Percentiles rank a stretch among this genome's conserved stretches.
phyloP scores from a whole-genome alignment of 352 stramenopile genomes.

The Pythium dissotocum region DNA sequence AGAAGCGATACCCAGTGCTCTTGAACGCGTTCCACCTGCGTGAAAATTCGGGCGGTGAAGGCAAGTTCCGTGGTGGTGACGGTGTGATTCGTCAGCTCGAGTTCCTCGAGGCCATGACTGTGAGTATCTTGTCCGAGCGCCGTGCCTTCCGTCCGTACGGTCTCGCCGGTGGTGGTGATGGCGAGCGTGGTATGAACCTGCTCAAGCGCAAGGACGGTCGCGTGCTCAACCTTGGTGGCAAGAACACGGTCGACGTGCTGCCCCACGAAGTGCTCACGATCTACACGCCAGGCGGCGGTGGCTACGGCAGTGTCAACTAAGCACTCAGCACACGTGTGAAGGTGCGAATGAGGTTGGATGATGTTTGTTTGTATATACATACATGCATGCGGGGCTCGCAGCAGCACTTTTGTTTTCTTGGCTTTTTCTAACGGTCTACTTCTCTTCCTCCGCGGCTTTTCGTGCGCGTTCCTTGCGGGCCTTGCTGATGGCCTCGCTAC shows the following conservation, averaged over 20 bases:
- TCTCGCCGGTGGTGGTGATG: slow-evolving; percentile 90
- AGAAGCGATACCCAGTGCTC: slow-evolving; percentile 94
- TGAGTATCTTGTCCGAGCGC: slow-evolving; percentile 98
- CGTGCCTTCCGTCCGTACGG: slow-evolving; percentile 95
- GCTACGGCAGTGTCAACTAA: slow-evolving; percentile 69
- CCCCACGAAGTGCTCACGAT: slow-evolving; percentile 95
- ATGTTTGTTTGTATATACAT: slow-evolving; percentile 12
- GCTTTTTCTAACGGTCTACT: slow-evolving; percentile 13
- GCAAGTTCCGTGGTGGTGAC: slow-evolving; percentile 92
- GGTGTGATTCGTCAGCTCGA: slow-evolving; percentile 96
- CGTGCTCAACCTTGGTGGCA: slow-evolving; percentile 84
- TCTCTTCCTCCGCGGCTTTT: slow-evolving; percentile 25
- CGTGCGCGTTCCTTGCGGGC: slow-evolving; percentile 9
- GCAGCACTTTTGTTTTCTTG: background rate
- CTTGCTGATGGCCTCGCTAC: slow-evolving; percentile 17
- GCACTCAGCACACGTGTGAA: background rate
- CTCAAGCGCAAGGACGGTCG: slow-evolving; percentile 73
- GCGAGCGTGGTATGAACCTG: slow-evolving; percentile 92
- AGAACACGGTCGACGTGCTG: slow-evolving; percentile 94
- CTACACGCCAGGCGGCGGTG: slow-evolving; percentile 95
- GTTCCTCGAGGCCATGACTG: slow-evolving; percentile 93
- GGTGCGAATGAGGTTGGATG: background rate
- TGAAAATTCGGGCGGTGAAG: slow-evolving; percentile 88
- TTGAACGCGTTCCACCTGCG: slow-evolving; percentile 86
- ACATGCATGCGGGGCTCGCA: slow-evolving; percentile 1